Conservation (phyloP, 129 eudicot genomes). For the Logfia minima region DNA sequence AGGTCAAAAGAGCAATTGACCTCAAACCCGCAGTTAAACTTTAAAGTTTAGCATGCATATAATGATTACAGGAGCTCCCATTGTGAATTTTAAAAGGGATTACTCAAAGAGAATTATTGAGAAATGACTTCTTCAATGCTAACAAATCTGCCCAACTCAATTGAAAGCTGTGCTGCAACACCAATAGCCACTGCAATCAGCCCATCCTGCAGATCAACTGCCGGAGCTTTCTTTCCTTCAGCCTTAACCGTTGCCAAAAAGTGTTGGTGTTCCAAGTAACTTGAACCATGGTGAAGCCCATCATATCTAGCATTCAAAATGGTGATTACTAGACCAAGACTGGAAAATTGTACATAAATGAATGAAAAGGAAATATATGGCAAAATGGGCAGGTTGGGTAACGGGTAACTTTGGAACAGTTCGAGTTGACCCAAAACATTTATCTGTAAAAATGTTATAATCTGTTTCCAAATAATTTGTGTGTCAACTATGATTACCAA, state of each 20-base stretch:
- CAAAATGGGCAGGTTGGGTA: neutral
- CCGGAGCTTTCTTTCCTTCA: constrained; percentile 55
- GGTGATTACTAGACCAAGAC: constrained; percentile 1
- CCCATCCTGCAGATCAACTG: constrained; percentile 86
- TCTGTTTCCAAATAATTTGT: too few relatives aligned
- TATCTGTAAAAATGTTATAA: too few relatives aligned
- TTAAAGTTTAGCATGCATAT: constrained; percentile 12
- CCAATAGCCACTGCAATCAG: constrained; percentile 95
- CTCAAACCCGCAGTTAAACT: neutral
- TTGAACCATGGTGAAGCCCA: constrained; percentile 97
- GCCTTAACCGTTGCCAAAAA: constrained; percentile 64
- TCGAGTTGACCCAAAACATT: too few relatives aligned
- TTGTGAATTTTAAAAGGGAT: constrained; percentile 8
- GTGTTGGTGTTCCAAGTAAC: constrained; percentile 86
- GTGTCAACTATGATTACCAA: too few relatives aligned
- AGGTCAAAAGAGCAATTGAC: constrained; percentile 24
- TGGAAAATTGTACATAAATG: neutral
- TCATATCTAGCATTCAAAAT: constrained; percentile 58
- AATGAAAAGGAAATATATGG: neutral
- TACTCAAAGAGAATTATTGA: neutral
- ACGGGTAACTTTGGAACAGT: too few relatives aligned
- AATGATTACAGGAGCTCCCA: constrained; percentile 7
- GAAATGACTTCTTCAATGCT: constrained; percentile 71
- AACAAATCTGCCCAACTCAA: constrained; percentile 80
- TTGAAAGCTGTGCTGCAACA: constrained; percentile 93